Base-by-base conservation (phyloP, 768 basidiomycete genomes). In the Mycena kentingensis region DNA sequence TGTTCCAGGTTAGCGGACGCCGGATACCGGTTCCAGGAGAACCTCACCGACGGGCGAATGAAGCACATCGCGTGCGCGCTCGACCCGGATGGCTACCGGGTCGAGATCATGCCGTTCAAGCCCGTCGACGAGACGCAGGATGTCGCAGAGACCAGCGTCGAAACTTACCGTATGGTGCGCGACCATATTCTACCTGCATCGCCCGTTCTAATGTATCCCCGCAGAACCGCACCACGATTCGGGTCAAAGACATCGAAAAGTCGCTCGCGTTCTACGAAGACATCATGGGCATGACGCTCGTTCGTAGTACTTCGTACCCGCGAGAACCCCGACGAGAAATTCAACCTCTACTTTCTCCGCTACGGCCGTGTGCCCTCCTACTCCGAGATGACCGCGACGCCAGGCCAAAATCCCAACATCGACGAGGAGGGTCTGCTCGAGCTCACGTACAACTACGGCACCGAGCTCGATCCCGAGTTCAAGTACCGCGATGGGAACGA, bases 171-270 rank as follows among this genome's bases (percentile, higher is more conserved):
- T 34, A 56, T 56, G 51, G 41, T 25, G 15, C n/a, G n/a, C n/a
- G n/a, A 31, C 11, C 16, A 21, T n/a, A 4, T 34, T 10, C n/a
- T n/a, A n/a, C n/a, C 15, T 32, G 1, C 21, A 13, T 3, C 4
- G n/a, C n/a, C n/a, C n/a, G n/a, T n/a, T 11, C 32, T 6, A 12
- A n/a, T 25, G 1, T 29, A 27, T 24, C 7, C 28, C 13, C 90
- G 87, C 85, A 91, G 72, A 90, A 92, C 66, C 90, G 93, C 69
- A 93, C 91, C n/a, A 93, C 93, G 92, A 70, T 93, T 63, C 82
- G 93, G 61, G 77, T 96, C 65, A 93, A 87, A 74, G 91, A 96
- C 67, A 86, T 90, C 4, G 83, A 90, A 58, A 76, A 71, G 36
- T 94, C 92, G 22, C 68, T 97, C 54, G 73, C 77, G n/a, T 97